Base-by-base conservation (phyloP, 495 filamentous ascomycete species). In the Lophiostoma macrostomum region DNA sequence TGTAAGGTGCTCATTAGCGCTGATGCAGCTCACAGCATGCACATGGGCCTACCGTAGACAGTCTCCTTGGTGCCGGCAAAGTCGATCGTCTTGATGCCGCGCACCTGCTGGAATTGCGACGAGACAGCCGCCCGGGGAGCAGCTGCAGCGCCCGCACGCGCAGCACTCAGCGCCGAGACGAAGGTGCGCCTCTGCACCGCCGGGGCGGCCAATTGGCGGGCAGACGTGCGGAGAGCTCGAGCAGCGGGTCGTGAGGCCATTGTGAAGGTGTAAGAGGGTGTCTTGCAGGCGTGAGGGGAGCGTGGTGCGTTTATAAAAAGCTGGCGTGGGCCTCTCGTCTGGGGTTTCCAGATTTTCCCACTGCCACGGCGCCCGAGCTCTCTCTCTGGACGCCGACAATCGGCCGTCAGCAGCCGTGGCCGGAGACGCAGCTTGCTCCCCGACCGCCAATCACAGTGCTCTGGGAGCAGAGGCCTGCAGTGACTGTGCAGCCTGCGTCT, bases 41-140 rank as follows among this genome's bases (percentile, higher is more conserved):
- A 36, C 19, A 11, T 23, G 2, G 5, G 66, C 81, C 58, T 71
- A 91, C 88, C 88, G 66, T 89, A 96, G 67, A 98, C 94, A 43
- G 81, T 80, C 79, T 98, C 93, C 74, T 91, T 88, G 49, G 77
- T 76, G 58, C 90, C 93, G 51, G 93, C 93, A 70, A 98, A 98
- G 81, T 96, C 88, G 70, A 91, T 86, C 40, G 86, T 90, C 81
- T 93, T 91, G 53, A 88, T 73, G 62, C 88, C 87, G 60, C 87
- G 78, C 35, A 74, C 71, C 74, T 88, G 84, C 76, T 87, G 85
- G 50, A 78, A 70, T 19, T 72, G 68, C 20, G 62, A 63, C 34
- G 72, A 65, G 39, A 81, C 72, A 58, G 74, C 69, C 65, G 78
- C 73, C 53, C 74, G 74, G 43, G 78, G 70, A 60, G 76, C 67